A percentile compares a stretch with the other conserved stretches of the same genome.
Conservation (phyloP, 1,139 yeast species). For the Nakaseomyces uthaithaninus region DNA sequence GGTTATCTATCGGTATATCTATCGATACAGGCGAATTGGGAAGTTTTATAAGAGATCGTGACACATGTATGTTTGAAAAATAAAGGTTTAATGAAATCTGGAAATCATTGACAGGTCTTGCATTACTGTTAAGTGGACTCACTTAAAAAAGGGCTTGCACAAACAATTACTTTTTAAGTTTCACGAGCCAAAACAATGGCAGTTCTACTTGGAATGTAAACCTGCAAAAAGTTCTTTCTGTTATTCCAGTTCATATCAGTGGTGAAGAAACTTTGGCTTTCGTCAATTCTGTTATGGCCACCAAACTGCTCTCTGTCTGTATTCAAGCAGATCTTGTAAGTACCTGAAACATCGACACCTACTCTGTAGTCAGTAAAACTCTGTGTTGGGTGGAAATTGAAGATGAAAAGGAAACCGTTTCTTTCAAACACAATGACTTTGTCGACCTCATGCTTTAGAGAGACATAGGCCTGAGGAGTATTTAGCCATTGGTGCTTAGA, state of each 20-base stretch:
- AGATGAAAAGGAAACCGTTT: constrained; percentile 72
- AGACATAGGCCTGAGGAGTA: constrained; percentile 75
- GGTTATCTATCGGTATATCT: constrained; percentile 6
- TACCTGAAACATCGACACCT: constrained; percentile 78
- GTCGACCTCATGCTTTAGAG: constrained; percentile 80
- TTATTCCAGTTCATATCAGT: constrained; percentile 72
- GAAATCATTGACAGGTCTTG: too few species aligned
- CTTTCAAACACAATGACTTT: constrained; percentile 85
- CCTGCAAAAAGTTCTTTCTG: constrained; percentile 66
- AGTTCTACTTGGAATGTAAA: constrained; percentile 76
- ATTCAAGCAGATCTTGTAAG: constrained; percentile 64
- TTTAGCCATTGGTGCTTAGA: constrained; percentile 61
- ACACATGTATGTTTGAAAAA: not conserved
- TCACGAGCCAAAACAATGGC: constrained; percentile 47
- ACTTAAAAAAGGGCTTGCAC: too few species aligned
- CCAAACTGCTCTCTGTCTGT: constrained; percentile 68
- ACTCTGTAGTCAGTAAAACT: constrained; percentile 81
- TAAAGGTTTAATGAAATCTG: not conserved
- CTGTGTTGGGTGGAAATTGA: constrained; percentile 81
- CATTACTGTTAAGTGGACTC: too few species aligned
- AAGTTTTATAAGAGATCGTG: constrained; percentile 4
- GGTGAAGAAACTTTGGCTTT: constrained; percentile 52
- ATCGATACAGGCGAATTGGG: constrained; percentile 2
- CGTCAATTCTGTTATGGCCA: constrained; percentile 72
- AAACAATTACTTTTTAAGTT: not conserved